Base-by-base conservation (phyloP, 140 eudicot genomes). In the Stevia rebaudiana region DNA sequence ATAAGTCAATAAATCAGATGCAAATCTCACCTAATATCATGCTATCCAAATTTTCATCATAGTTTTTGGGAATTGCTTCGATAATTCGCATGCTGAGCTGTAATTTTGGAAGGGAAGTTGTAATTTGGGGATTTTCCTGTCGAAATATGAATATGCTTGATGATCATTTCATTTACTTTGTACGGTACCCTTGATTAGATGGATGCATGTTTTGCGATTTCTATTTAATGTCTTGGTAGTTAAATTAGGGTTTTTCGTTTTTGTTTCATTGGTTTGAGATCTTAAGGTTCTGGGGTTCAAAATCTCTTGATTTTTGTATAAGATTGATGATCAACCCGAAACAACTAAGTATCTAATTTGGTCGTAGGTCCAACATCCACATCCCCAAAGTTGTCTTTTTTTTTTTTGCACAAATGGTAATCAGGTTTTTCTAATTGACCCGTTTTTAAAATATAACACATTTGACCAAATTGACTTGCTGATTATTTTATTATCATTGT, bases 1-100 rank as follows among this genome's bases (percentile, higher is more conserved):
- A n/a, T n/a, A n/a, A n/a, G 47, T 58, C 30, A 52, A 3, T 31
- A 8, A 33, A 18, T n/a, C 61, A 12, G 47, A 40, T 28, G 42
- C 73, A 39, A 39, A 4, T 24, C 24, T 30, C 64, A 25, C 62
- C 39, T 50, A 51, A 66, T 50, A 9, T 58, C 17, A 58, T 57
- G 48, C 60, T 22, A 12, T 5, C 0, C 8, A 54, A 15, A 13
- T 28, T 17, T 28, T 55, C 3, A 0, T 44, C 16, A 11, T 13
- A 13, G 3, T 13, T 11, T 41, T 46, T 23, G 8, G 55, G 18
- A 9, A 28, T 63, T 25, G 15, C 31, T 21, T 42, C 25, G 46
- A 52, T 1, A 3, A 25, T 43, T 22, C 18, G 0, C 4, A 15
- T n/a, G 15, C 6, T 16, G 65, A 46, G 28, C 31, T 56, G 33